Conservation (phyloP, 2,329 filamentous ascomycete species). For the Hirsutella minnesotensis region DNA sequence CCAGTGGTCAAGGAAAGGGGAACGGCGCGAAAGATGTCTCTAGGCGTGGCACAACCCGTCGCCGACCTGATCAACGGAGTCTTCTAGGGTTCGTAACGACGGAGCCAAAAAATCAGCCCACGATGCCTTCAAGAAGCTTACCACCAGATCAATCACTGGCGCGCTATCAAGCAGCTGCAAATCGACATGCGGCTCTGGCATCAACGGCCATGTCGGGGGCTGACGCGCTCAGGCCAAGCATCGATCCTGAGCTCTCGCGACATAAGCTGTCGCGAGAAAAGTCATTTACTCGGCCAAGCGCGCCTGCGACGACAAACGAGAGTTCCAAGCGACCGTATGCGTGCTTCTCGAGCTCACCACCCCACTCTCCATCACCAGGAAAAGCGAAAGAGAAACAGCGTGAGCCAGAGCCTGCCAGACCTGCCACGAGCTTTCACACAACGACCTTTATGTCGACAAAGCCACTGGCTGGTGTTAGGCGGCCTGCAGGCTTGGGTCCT, state of each 20-base stretch:
- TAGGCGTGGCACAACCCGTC: conserved; percentile 16
- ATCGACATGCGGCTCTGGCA: conserved; percentile 9
- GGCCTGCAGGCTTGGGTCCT: conserved; percentile 31
- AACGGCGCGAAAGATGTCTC: conserved; percentile 7
- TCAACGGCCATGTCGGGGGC: neutral
- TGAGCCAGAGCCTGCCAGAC: conserved; percentile 17
- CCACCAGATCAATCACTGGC: conserved; percentile 9
- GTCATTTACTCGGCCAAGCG: conserved; percentile 21
- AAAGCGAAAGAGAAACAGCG: conserved; percentile 11
- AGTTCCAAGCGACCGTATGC: conserved; percentile 34
- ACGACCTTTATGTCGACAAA: conserved; percentile 35
- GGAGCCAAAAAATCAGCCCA: conserved; percentile 6
- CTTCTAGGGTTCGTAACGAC: conserved; percentile 28
- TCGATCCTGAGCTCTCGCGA: conserved; percentile 17
- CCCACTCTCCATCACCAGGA: conserved; percentile 14
- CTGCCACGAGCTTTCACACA: conserved; percentile 34
- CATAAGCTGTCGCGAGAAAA: conserved; percentile 31
- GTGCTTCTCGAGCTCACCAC: conserved; percentile 47
- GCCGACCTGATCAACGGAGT: conserved; percentile 27
- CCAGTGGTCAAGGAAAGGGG: conserved; percentile 6
- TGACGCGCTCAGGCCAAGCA: conserved; percentile 9
- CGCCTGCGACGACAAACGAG: conserved; percentile 11
- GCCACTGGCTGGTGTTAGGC: conserved; percentile 26
- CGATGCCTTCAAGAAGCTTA: conserved; percentile 5
- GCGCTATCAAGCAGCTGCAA: conserved; percentile 15